A percentile compares a stretch with the other conserved stretches of the same genome.
Conservation (phyloP, 2,329 filamentous ascomycete species). For the Penicillium frequentans region DNA sequence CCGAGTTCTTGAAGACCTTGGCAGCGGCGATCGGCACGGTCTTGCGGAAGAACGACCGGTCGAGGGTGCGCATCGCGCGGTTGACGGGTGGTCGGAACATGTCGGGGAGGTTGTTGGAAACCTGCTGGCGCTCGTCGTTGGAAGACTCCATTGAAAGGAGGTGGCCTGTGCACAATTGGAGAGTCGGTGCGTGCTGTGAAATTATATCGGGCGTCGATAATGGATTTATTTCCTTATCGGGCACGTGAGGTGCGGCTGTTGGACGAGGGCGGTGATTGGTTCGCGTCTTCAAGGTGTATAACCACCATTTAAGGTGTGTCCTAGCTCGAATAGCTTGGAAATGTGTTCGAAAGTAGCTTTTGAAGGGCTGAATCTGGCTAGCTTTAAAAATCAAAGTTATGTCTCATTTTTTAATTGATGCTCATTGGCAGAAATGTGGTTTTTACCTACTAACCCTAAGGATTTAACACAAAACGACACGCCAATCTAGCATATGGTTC, state of each 20-base stretch:
- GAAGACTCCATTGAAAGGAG: slow-evolving; percentile 24
- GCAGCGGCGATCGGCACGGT: slow-evolving; percentile 76
- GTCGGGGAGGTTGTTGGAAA: slow-evolving; percentile 30
- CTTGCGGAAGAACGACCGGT: slow-evolving; percentile 79
- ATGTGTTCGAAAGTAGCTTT: background rate
- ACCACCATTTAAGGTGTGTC: background rate
- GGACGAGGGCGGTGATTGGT: background rate
- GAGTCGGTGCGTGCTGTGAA: background rate
- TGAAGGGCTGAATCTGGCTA: too few relatives aligned
- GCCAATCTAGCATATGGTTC: too few relatives aligned
- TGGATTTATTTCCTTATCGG: slow-evolving; percentile 23
- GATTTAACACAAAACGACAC: too few relatives aligned
- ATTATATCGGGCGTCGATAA: slow-evolving; percentile 9
- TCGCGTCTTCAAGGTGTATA: background rate
- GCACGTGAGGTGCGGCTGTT: slow-evolving; percentile 19
- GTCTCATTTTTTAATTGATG: too few relatives aligned
- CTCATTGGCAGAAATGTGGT: background rate
- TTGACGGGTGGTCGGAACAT: slow-evolving; percentile 80
- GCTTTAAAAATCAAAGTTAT: too few relatives aligned
- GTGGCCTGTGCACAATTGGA: slow-evolving; percentile 2
- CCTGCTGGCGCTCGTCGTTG: slow-evolving; percentile 14
- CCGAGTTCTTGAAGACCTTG: slow-evolving; percentile 69
- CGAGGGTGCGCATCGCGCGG: slow-evolving; percentile 75
- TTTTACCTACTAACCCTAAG: too few relatives aligned
- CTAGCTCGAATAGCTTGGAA: too few relatives aligned